Conservation (phyloP, 192 early-diverging fungal species). For the Geranomyces variabilis region DNA sequence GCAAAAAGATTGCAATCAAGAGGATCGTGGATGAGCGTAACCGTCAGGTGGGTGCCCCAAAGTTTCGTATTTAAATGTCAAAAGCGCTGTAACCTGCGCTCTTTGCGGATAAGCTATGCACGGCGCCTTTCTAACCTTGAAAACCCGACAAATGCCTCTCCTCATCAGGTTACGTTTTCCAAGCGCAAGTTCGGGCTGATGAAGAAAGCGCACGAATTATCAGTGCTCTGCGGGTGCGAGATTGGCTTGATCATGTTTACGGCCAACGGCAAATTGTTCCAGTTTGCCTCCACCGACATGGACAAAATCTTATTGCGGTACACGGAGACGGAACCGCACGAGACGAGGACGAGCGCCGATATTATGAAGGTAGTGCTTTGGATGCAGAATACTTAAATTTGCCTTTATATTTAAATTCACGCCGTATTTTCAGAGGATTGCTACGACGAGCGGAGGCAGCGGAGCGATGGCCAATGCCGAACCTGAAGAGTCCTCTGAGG, state of each 20-base stretch:
- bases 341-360: conserved; percentile 18
- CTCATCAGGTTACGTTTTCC: conserved; percentile 80
- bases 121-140: too few species aligned
- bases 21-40: conserved; percentile 88
- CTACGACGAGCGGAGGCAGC: too few species aligned
- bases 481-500: too few species aligned
- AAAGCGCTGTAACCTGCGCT: too few species aligned
- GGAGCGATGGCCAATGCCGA: too few species aligned
- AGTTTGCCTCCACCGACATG: conserved; percentile 93
- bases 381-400: too few species aligned
- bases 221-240: conserved; percentile 93
- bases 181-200: conserved; percentile 94
- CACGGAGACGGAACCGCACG: conserved; percentile 59
- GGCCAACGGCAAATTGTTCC: conserved; percentile 88
- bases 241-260: conserved; percentile 95
- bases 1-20: conserved; percentile 94
- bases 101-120: too few species aligned
- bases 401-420: too few species aligned
- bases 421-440: too few species aligned
- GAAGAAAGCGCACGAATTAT: conserved; percentile 97
- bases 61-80: background rate
- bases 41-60: conserved; percentile 68
- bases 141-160: too few species aligned
- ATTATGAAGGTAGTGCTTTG: conserved; percentile 9
- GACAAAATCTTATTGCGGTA: conserved; percentile 89